Evolutionary conservation across 768 basidiomycete species (phyloP), one percentile per base, ranked within the genome.

Genomic region (Nidularia pulvinata): DNA sequence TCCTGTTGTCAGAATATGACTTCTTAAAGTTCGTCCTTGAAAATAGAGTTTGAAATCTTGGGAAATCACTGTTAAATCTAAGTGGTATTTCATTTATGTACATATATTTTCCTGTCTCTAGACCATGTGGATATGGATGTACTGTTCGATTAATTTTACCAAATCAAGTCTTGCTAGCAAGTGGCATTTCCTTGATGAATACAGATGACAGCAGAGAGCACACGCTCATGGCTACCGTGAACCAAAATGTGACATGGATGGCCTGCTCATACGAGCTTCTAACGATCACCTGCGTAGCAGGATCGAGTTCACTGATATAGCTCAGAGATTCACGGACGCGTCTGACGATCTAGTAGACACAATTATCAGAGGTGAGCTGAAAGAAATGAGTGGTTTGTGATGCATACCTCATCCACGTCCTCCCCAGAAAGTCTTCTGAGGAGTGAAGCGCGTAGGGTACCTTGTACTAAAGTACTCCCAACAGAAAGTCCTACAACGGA

Each of bases 381-480:
- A 46, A 19, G 22, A 33, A 33, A 30, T 2, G 25, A 30, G 25
- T 4, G 4, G 4, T 30, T 30, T 30, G 33, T 45, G 47, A 50
- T 36, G 13, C 10, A 55, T 46, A 85, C 85, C 71, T 85, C 79
- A n/a, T 84, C 82, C 2, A 77, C 69, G 50, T 83, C 74, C 5
- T 65, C 58, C 1, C 78, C 76, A 3, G 74, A 64, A 1, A 86
- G 68, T 33, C 69, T 72, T 30, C 57, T 56, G 16, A 66, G 73
- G 6, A 86, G 72, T 13, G 69, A 65, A 10, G 62, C 68, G 1
- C 83, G 73, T 11, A 88, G 69, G 1, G 73, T 74, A 39, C 72
- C 67, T 61, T 86, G 84, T 0, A 83, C 67, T n/a, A 86, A 59
- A 0, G 84, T 80, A 50, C 82, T 84, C 4, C 80, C 80, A 0